phyloP scores from a whole-genome alignment of 176 grass and related monocot species.

The Hordeum marinum region DNA sequence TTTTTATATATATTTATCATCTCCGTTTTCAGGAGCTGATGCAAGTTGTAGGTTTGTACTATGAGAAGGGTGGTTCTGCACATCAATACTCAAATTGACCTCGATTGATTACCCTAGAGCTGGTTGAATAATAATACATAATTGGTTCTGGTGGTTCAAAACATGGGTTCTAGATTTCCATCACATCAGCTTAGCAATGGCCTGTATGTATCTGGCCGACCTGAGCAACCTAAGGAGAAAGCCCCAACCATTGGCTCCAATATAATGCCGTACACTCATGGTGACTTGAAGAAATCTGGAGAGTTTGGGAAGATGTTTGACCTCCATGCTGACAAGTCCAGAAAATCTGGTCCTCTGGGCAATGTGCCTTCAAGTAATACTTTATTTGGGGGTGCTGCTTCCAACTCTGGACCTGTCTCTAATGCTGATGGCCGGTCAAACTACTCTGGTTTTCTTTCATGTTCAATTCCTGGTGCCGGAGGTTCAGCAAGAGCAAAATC shows the following conservation, averaged over 20 bases:
- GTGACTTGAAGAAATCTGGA: slow-evolving; percentile 96
- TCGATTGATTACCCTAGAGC: background rate
- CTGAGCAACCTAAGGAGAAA: slow-evolving; percentile 92
- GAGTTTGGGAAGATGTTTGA: slow-evolving; percentile 99
- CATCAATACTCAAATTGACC: slow-evolving; percentile 25
- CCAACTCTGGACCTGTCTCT: slow-evolving; percentile 80
- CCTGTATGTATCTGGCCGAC: slow-evolving; percentile 87
- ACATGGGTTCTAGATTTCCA: slow-evolving; percentile 80
- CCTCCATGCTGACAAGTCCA: slow-evolving; percentile 85
- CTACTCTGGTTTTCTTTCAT: slow-evolving; percentile 74
- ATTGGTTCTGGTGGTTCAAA: slow-evolving; percentile 25
- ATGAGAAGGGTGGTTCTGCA: slow-evolving; percentile 20
- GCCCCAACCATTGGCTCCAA: slow-evolving; percentile 63
- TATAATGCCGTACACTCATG: slow-evolving; percentile 87
- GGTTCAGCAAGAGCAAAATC: slow-evolving; percentile 79
- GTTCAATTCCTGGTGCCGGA: slow-evolving; percentile 49
- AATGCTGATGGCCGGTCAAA: slow-evolving; percentile 49
- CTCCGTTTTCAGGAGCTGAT: slow-evolving; percentile 34
- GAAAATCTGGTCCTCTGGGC: slow-evolving; percentile 83
- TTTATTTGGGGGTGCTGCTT: slow-evolving; percentile 56
- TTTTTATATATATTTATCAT: background rate
- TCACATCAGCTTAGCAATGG: slow-evolving; percentile 96
- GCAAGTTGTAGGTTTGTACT: slow-evolving; percentile 10
- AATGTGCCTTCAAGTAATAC: slow-evolving; percentile 51
- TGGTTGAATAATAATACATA: slow-evolving; percentile 23